Evolutionary conservation across 2,329 filamentous ascomycete genomes (phyloP), one percentile per base, ranked within the genome.

Genomic region (Venturia aucupariae): DNA sequence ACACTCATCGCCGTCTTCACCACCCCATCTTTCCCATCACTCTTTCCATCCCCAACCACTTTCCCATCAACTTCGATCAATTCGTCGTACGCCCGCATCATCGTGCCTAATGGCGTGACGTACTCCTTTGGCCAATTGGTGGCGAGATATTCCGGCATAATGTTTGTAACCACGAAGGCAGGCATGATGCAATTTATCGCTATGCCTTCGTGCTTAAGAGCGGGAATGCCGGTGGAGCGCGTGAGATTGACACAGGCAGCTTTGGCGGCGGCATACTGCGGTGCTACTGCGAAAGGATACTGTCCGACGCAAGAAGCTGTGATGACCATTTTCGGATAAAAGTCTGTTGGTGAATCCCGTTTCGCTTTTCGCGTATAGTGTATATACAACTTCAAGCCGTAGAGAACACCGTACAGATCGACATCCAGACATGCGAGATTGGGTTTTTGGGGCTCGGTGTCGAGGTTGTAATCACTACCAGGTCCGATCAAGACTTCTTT

Each of bases 171-270:
- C 4, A 77, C 69, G 60, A 76, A 70, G 2, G 71, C 71, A 2
- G 75, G 75, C 46, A 69, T 70, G 46, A 77, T 72, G 27, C 69
- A 69, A 65, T 77, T 77, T 62, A 76, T 70, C 6, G 70, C 71
- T 57, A 77, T 74, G 42, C 68, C 65, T 62, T 76, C 74, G 10
- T 42, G 35, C 22, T 15, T 60, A 2, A 42, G 38, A 3, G 41
- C 38, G 0, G n/a, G 15, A n/a, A 41, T 2, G 0, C 59, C 59
- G 11, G n/a, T 38, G 5, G 57, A 41, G 64, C 71, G 76, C 38
- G 75, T 77, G 65, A 78, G 66, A 15, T 69, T 68, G 39, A 71
- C 65, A 6, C 70, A 69, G 10, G 68, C 69, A 41, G 68, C 67
- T 64, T 72, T 71, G 1, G 59, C 42, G 1, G 67, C 64, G 4